Evolutionary conservation across 192 early-diverging fungal species (phyloP), one percentile per base, ranked within the genome.

Genomic region (Coemansia sp.): DNA sequence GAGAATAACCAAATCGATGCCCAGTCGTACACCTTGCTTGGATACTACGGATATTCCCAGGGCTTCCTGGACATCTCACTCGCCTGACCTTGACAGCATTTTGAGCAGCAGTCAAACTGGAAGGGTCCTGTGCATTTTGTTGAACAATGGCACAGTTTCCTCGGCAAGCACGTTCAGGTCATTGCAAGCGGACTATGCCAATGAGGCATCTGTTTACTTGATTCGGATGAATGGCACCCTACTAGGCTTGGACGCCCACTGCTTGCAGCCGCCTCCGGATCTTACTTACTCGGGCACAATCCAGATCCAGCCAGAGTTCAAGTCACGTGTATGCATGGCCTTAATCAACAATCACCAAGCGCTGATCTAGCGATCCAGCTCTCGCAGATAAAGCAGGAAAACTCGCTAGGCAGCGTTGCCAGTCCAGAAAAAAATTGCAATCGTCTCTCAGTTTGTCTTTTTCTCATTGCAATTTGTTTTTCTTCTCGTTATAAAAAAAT

Each of bases 11-110:
- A 29, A 29, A 19, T 24, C 24, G 27, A 27, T 29, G 15, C 12
- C 3, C 24, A 29, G 11, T 17, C 9, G 31, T 32, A 17, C 55
- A 2, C 55, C 29, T 32, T 8, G 39, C 11, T 31, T 59, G 62
- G 22, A 29, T 17, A 31, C 17, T 38, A 38, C 20, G 31, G 61
- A 20, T 17, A 69, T 69, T 44, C 68, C 68, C 12, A 69, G 41
- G 24, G 38, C 38, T 34, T 48, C 46, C 22, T 69, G 59, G 67
- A 50, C 19, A n/a, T 40, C 34, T 11, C 45, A 64, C 2, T 64
- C 45, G 11, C 44, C 42, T 5, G 63, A 64, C 5, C 31, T 64
- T 36, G 44, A 64, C 17, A 31, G 13, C 1, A 31, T 64, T 5
- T 48, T 64, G 29, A 36, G 17, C 29, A 22, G 29, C 29, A 29